These are phyloP conservation scores for Deinandra increscens DNA, from an alignment of 129 eudicot species.

Conservation along the genomic window DNA sequence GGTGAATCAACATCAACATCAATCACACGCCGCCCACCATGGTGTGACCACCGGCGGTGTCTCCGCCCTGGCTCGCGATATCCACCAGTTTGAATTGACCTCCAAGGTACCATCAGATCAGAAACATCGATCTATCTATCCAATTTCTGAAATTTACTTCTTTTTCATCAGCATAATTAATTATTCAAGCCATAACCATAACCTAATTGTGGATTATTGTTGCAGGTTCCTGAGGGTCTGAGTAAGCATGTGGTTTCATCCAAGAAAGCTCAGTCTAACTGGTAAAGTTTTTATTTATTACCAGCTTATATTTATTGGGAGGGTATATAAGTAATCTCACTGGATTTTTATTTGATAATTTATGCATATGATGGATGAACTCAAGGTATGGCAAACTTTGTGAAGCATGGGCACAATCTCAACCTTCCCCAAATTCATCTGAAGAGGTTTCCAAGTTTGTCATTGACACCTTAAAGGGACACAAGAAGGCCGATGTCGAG, in stretches of 20 bases:
- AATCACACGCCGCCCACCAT: slow-evolving; percentile 53
- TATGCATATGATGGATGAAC: not conserved
- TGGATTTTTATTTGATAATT: not conserved
- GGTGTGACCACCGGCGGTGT: slow-evolving; percentile 53
- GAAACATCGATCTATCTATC: not conserved
- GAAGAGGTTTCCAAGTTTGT: slow-evolving; percentile 76
- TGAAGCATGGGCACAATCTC: slow-evolving; percentile 67
- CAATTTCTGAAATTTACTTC: not conserved
- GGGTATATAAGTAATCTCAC: slow-evolving; percentile 2
- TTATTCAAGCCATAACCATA: not conserved
- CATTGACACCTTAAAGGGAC: slow-evolving; percentile 62
- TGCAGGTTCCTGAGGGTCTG: slow-evolving; percentile 87
- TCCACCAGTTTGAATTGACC: slow-evolving; percentile 69
- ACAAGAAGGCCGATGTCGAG: slow-evolving; percentile 92
- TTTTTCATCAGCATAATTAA: not conserved
- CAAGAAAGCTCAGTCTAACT: slow-evolving; percentile 87
- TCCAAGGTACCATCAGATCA: slow-evolving; percentile 59
- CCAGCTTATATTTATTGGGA: slow-evolving; percentile 1
- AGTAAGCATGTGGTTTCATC: slow-evolving; percentile 87
- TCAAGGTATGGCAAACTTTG: slow-evolving; percentile 78
- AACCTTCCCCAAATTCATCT: slow-evolving; percentile 76
- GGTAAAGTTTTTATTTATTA: slow-evolving; percentile 45
- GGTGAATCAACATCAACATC: slow-evolving; percentile 31
- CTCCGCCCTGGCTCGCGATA: slow-evolving; percentile 74
- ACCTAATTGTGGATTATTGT: slow-evolving; percentile 7